Evolutionary conservation across 805 yeast species (phyloP), one percentile per base, ranked within the genome.

Genomic region (Priceomyces carsonii): DNA sequence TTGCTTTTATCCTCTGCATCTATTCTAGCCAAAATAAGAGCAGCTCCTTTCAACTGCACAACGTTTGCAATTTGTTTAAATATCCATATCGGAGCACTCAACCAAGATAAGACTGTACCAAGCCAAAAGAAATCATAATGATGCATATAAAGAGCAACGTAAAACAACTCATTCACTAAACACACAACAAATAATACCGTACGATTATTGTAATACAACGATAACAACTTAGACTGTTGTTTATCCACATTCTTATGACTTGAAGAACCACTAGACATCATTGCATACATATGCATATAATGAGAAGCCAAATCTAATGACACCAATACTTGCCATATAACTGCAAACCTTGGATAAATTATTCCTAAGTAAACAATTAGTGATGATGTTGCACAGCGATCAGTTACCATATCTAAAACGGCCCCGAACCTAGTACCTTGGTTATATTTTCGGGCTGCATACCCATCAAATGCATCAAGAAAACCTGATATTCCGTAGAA

Each of bases 251-350:
- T 75, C 69, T 93, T 93, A 66, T 93, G 99, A 27, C 90, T 79
- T 7, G 75, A 58, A 3, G 85, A 80, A 13, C 98, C 98, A 24
- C 80, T 69, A 35, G 81, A 74, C 50, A 90, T 69, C 66, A 88
- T 85, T 26, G 98, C 96, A 61, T 90, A 90, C 99, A 93, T 93
- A 67, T 93, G 99, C 85, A 93, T 86, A 66, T 93, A 93, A 59
- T 93, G 99, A 34, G 95, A 85, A 2, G 97, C 89, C 51, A 93
- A 73, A 47, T 85, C 95, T 50, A 93, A 69, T 8, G 95, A 84
- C 33, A 90, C 80, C 48, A 93, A 71, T 17, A 86, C 49, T 66
- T 93, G 99, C 81, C 91, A 90, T 6, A 80, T 46, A 8, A 85
- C 62, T 33, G 77, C 68, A 62, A 71, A 84, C 20, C 61, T 50